Evolutionary conservation across 805 yeast genomes (phyloP), one percentile per base, ranked within the genome.

Genomic region (Zygosaccharomyces siamensis): DNA sequence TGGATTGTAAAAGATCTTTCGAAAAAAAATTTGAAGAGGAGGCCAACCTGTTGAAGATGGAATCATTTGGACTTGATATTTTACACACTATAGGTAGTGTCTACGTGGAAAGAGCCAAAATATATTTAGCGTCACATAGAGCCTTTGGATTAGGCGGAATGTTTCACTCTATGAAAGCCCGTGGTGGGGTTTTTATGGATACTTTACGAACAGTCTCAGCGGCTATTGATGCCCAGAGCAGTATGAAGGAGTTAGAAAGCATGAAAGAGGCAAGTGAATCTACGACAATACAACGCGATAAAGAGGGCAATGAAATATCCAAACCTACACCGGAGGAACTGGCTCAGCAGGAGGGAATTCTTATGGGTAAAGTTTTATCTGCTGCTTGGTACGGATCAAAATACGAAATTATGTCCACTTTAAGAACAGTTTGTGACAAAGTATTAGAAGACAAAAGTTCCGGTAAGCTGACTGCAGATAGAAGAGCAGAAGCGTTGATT

Each of bases 321-420:
- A 85, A 81, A 51, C 77, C 77, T n/a, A 66, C 84, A 0, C 73
- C 73, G 2, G 86, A 81, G 54, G 84, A 81, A 47, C 52, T 81
- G 21, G 88, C 87, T 2, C 84, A 83, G 51, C 76, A 82, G 72
- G 92, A 86, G 60, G 82, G 84, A 62, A 73, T 82, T 28, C 68
- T 86, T 55, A 81, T 85, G 74, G 93, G 92, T 18, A 86, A 86
- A 64, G 86, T 86, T 16, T 69, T 86, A 31, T 84, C 86, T 7
- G 92, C 90, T 2, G 93, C 93, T 7, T 86, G 95, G 95, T 80
- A 81, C 10, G 89, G 92, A 0, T 81, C 90, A 10, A 83, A 78
- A 60, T 85, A 81, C 61, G 95, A 86, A 64, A 86, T 86, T 46
- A 85, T 82, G 63, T 75, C 84, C 11, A 84, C 89, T 0, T 73